phyloP scores from a whole-genome alignment of 169 alveolate genomes.

The Toxoplasma gondii region DNA sequence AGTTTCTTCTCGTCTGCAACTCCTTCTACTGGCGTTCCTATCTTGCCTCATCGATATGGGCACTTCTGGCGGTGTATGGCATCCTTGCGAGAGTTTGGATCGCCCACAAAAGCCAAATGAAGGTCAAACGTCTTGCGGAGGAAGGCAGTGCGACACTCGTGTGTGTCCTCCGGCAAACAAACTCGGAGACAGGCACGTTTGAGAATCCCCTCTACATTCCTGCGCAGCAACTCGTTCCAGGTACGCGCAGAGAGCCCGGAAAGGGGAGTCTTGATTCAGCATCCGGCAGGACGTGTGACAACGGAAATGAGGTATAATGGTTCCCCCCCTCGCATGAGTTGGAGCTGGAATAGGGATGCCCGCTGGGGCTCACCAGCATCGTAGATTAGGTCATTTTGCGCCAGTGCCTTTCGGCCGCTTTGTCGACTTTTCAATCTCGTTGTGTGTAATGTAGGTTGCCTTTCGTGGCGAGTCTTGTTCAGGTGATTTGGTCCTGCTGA shows the following conservation, averaged over 20 bases:
- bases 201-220: constrained; percentile 6
- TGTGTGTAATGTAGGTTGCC: too few species aligned
- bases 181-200: neutral
- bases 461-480: neutral
- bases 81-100: neutral
- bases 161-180: neutral
- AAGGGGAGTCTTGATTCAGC: too few species aligned
- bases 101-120: constrained; percentile 29
- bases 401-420: too few species aligned
- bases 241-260: neutral
- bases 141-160: neutral
- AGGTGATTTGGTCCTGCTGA: constrained; percentile 82
- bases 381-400: too few species aligned
- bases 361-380: too few species aligned
- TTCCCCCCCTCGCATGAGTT: too few species aligned
- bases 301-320: too few species aligned
- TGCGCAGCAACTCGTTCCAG: constrained; percentile 39
- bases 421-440: too few species aligned
- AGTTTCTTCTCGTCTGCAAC: constrained; percentile 42
- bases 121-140: constrained; percentile 14
- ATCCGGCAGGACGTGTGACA: too few species aligned
- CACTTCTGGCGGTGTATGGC: constrained; percentile 36
- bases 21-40: constrained; percentile 57
- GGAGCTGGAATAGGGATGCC: too few species aligned
- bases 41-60: constrained; percentile 54